These are phyloP conservation scores for Rhododendron henanense DNA, from an alignment of 148 eudicot species.

Conservation along the genomic window DNA sequence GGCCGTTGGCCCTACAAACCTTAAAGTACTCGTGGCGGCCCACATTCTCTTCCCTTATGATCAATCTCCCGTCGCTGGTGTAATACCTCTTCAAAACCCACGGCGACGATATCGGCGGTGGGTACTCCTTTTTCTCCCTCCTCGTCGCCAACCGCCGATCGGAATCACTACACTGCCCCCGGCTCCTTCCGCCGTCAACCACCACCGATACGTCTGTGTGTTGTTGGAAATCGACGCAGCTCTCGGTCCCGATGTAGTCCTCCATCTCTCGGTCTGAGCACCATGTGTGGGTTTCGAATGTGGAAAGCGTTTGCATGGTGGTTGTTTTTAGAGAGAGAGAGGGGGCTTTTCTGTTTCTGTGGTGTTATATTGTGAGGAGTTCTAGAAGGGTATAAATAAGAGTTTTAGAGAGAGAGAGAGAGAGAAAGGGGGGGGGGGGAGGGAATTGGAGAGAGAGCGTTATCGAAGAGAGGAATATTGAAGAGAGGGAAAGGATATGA, in stretches of 20 bases:
- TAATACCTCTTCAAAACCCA: slow-evolving; percentile 16
- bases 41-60: slow-evolving; percentile 16
- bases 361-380: not conserved
- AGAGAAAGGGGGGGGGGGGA: not conserved
- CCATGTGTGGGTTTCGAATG: not conserved
- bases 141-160: not conserved
- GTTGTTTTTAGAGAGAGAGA: not conserved
- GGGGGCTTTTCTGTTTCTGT: not conserved
- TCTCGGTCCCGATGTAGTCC: slow-evolving; percentile 32
- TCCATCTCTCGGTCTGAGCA: slow-evolving; percentile 6
- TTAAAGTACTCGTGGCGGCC: slow-evolving; percentile 2
- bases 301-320: not conserved
- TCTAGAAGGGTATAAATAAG: slow-evolving; percentile 12
- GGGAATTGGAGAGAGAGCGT: not conserved
- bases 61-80: slow-evolving; percentile 14
- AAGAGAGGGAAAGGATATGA: slow-evolving; percentile 20
- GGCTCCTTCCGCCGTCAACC: not conserved
- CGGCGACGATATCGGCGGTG: slow-evolving; percentile 24
- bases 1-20: slow-evolving; percentile 12
- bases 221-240: slow-evolving; percentile 18
- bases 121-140: slow-evolving; percentile 16
- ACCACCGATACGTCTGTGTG: not conserved
- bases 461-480: slow-evolving; percentile 21
- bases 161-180: not conserved
- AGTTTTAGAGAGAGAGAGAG: not conserved